phyloP scores from a whole-genome alignment of 495 filamentous ascomycete species.

The Bathelium albidoporum region DNA sequence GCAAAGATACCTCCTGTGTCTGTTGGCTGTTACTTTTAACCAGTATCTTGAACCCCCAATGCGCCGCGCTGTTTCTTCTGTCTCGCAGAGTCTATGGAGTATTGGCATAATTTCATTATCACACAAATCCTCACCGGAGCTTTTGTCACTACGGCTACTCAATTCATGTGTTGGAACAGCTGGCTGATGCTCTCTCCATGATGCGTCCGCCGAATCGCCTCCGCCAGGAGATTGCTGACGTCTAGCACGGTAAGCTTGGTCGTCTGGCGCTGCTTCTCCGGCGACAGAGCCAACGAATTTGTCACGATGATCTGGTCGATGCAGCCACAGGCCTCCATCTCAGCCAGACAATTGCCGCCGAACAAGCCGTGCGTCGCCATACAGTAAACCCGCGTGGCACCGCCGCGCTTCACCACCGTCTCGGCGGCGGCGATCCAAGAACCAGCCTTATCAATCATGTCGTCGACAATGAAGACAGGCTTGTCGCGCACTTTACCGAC shows the following conservation, averaged over 20 bases:
- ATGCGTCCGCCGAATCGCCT: slow-evolving; percentile 92
- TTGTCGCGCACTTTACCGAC: slow-evolving; percentile 84
- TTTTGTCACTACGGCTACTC: neutral
- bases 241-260: slow-evolving; percentile 86
- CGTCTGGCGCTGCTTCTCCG: slow-evolving; percentile 53
- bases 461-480: slow-evolving; percentile 88
- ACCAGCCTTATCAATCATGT: slow-evolving; percentile 96
- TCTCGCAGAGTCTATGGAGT: neutral
- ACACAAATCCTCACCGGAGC: neutral
- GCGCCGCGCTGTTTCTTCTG: neutral
- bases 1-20: neutral
- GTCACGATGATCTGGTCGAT: slow-evolving; percentile 93
- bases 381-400: slow-evolving; percentile 88
- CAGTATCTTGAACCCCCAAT: neutral
- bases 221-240: slow-evolving; percentile 73
- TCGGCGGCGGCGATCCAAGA: slow-evolving; percentile 99
- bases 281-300: slow-evolving; percentile 84
- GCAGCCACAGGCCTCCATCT: slow-evolving; percentile 82
- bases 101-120: too few relatives aligned
- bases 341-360: slow-evolving; percentile 75
- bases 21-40: neutral
- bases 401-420: slow-evolving; percentile 86
- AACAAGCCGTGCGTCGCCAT: slow-evolving; percentile 96
- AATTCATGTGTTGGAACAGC: slow-evolving; percentile 34
- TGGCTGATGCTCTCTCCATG: slow-evolving; percentile 56